These are phyloP conservation scores for Sanguinoderma infundibulare DNA, from an alignment of 1,284 basidiomycete genomes.

Conservation along the genomic window DNA sequence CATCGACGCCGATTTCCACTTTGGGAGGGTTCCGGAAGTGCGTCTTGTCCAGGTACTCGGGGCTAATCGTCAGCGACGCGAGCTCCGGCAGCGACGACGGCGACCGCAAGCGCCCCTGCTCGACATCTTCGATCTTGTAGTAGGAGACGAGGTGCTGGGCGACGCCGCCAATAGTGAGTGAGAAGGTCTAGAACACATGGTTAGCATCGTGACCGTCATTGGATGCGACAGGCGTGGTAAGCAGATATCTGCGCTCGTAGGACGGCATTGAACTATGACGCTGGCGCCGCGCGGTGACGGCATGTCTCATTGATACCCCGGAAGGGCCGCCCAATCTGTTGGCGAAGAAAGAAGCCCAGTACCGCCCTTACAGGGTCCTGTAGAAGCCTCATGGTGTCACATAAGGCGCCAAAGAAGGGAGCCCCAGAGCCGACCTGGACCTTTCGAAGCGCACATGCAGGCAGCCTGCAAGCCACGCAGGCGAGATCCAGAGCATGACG, in stretches of 20 bases:
- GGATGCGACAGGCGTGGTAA: background rate
- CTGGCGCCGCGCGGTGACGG: background rate
- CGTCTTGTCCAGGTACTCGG: slow-evolving; percentile 88
- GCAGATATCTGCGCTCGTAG: background rate
- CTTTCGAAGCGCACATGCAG: background rate
- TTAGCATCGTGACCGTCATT: slow-evolving; percentile 1
- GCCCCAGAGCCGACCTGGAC: slow-evolving; percentile 5
- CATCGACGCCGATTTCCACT: slow-evolving; percentile 84
- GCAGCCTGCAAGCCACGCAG: background rate
- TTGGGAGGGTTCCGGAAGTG: slow-evolving; percentile 92
- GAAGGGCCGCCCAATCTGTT: slow-evolving; percentile 17
- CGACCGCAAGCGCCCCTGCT: slow-evolving; percentile 83
- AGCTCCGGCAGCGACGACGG: slow-evolving; percentile 92
- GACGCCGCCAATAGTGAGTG: slow-evolving; percentile 83
- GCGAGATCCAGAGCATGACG: background rate
- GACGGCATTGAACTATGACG: background rate
- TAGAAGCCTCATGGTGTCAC: slow-evolving; percentile 5
- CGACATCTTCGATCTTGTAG: slow-evolving; percentile 92
- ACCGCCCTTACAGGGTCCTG: slow-evolving; percentile 10
- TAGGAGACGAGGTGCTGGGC: slow-evolving; percentile 96
- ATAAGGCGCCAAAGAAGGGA: slow-evolving; percentile 3
- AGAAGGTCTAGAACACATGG: slow-evolving; percentile 75
- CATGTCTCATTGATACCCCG: background rate
- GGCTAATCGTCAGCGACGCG: slow-evolving; percentile 83
- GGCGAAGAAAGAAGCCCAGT: slow-evolving; percentile 16